phyloP scores from a whole-genome alignment of 139 green algal species.

The Bryopsis sp. region DNA sequence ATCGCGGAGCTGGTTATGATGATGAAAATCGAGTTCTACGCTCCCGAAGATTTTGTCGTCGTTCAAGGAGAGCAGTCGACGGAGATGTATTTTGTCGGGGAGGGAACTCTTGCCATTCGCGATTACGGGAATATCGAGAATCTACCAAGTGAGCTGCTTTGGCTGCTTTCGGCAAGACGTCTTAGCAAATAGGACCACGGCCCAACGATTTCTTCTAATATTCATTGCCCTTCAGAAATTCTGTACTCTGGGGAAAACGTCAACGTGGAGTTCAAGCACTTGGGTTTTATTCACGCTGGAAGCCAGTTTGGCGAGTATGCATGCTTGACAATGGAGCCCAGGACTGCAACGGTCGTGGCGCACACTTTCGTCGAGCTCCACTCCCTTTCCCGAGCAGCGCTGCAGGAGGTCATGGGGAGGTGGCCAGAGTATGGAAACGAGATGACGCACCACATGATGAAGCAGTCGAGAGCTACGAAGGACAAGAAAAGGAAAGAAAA shows the following conservation, averaged over 20 bases:
- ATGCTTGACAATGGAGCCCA: slow-evolving; percentile 15
- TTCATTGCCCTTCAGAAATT: too few species aligned
- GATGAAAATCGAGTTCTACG: slow-evolving; percentile 18
- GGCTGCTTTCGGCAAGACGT: too few species aligned
- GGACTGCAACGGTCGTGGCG: slow-evolving; percentile 22
- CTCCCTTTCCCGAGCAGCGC: slow-evolving; percentile 13
- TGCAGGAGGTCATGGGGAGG: neutral
- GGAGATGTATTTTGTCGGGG: slow-evolving; percentile 16
- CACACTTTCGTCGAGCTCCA: slow-evolving; percentile 22
- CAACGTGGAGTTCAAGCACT: neutral
- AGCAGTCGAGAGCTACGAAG: neutral
- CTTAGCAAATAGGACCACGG: too few species aligned
- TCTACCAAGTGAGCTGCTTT: neutral
- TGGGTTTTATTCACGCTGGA: slow-evolving; percentile 2
- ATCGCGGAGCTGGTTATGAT: slow-evolving; percentile 11
- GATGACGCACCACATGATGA: neutral
- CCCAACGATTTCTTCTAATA: too few species aligned
- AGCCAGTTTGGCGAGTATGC: slow-evolving; percentile 22
- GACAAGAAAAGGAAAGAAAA: too few species aligned
- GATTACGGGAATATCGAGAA: slow-evolving; percentile 3
- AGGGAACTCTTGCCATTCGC: slow-evolving; percentile 11
- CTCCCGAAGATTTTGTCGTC: slow-evolving; percentile 16
- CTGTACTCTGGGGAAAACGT: neutral
- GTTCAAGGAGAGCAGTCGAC: slow-evolving; percentile 3
- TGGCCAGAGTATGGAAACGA: slow-evolving; percentile 1